Evolutionary conservation across 768 basidiomycete genomes (phyloP).

Genomic region (Mycena belliarum): DNA sequence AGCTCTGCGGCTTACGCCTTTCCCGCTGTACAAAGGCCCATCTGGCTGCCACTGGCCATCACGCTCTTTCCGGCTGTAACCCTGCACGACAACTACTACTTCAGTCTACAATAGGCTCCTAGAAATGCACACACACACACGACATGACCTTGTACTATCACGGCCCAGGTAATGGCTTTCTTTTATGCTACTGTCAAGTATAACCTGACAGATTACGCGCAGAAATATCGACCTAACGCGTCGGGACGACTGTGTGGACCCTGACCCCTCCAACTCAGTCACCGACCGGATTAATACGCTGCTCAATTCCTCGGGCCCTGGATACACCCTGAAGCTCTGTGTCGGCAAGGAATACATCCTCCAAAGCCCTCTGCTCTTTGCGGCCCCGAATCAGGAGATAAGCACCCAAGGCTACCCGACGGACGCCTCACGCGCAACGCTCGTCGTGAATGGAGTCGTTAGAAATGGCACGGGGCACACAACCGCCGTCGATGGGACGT

Average conservation of each 20-base stretch:
- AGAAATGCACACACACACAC: neutral
- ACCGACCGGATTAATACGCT: conserved; percentile 67
- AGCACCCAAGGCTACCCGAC: conserved; percentile 78
- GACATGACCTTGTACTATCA: neutral
- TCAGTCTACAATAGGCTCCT: too few species aligned
- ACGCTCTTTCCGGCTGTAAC: too few species aligned
- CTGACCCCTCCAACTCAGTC: conserved; percentile 60
- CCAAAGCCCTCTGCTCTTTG: conserved; percentile 65
- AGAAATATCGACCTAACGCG: neutral
- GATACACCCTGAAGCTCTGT: conserved; percentile 70
- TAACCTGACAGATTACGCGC: neutral
- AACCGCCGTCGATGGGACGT: conserved; percentile 71
- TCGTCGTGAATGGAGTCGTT: conserved; percentile 69
- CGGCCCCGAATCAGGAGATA: conserved; percentile 75
- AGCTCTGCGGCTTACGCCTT: neutral
- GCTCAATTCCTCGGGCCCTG: conserved; percentile 64
- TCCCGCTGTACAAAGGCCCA: too few species aligned
- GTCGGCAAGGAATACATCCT: conserved; percentile 62
- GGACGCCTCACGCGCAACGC: conserved; percentile 62
- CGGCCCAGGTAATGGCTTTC: neutral
- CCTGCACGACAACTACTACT: too few species aligned
- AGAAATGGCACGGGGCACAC: conserved; percentile 66
- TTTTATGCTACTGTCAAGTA: neutral
- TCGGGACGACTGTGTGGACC: conserved; percentile 31
- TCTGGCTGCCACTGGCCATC: neutral